Conservation (phyloP, 768 basidiomycete species). For the Kwoniella dendrophila region DNA sequence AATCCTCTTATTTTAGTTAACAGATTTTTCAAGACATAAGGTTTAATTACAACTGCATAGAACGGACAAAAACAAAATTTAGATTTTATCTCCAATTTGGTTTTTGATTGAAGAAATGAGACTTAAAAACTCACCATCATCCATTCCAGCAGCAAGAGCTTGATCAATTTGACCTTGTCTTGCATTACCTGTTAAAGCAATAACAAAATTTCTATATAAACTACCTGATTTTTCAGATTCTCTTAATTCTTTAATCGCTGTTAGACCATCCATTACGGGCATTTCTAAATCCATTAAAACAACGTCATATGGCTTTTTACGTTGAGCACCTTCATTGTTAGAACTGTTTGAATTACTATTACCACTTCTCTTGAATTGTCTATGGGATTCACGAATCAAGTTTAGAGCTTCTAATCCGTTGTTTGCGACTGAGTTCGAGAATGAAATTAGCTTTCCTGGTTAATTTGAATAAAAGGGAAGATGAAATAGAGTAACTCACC, state of each 20-base stretch:
- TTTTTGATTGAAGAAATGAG: background rate
- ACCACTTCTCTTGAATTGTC: conserved; percentile 30
- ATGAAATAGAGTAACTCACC: conserved; percentile 25
- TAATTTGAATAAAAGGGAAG: background rate
- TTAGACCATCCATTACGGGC: conserved; percentile 56
- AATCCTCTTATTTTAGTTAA: conserved; percentile 28
- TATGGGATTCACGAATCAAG: conserved; percentile 38
- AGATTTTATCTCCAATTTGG: background rate
- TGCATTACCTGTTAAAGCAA: conserved; percentile 47
- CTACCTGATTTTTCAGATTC: conserved; percentile 38
- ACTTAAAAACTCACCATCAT: conserved; percentile 28
- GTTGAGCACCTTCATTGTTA: background rate
- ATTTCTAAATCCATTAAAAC: conserved; percentile 54
- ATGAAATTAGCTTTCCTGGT: background rate
- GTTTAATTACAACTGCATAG: conserved; percentile 32
- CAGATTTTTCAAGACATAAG: conserved; percentile 28
- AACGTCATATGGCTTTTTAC: conserved; percentile 37
- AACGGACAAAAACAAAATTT: background rate
- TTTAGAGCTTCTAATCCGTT: conserved; percentile 51
- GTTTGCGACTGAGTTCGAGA: conserved; percentile 31
- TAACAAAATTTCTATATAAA: conserved; percentile 41
- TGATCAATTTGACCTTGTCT: conserved; percentile 46
- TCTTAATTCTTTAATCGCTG: conserved; percentile 45
- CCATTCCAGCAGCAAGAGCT: conserved; percentile 39
- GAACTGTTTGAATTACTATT: background rate